Evolutionary conservation across 2,329 filamentous ascomycete genomes (phyloP).

Genomic region (Botrytis porri): DNA sequence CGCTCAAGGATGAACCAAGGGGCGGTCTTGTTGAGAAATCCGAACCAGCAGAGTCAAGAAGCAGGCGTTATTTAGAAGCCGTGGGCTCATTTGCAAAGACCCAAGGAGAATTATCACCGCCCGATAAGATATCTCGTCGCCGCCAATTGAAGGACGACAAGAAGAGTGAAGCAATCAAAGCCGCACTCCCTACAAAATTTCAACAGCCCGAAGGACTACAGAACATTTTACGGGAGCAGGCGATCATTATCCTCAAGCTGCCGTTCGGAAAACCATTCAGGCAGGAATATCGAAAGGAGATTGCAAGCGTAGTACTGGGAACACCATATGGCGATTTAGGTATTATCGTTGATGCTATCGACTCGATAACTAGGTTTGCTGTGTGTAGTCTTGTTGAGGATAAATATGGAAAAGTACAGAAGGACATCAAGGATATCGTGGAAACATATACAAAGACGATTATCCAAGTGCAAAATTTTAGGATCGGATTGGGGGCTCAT

Average conservation of each 20-base stretch:
- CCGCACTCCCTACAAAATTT: conserved; percentile 1
- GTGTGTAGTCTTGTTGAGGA: conserved; percentile 77
- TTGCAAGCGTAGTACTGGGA: conserved; percentile 68
- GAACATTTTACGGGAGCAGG: conserved; percentile 11
- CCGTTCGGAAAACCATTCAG: conserved; percentile 67
- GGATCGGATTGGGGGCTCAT: conserved; percentile 57
- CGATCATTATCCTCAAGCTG: conserved; percentile 39
- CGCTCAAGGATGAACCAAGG: conserved; percentile 29
- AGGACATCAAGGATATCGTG: conserved; percentile 72
- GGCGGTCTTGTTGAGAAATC: conserved; percentile 34
- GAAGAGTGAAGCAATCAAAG: conserved; percentile 3
- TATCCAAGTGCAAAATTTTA: conserved; percentile 66
- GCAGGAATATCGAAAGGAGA: conserved; percentile 62
- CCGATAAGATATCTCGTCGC: conserved; percentile 19
- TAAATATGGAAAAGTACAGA: conserved; percentile 79
- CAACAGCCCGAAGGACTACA: conserved; percentile 1
- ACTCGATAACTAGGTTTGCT: conserved; percentile 65
- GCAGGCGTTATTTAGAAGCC: conserved; percentile 25
- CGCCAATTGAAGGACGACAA: not conserved
- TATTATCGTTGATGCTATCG: conserved; percentile 68
- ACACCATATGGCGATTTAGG: conserved; percentile 67
- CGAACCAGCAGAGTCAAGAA: conserved; percentile 24
- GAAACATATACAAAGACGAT: conserved; percentile 69
- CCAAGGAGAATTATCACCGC: conserved; percentile 32
- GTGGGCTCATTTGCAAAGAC: conserved; percentile 34